Conservation (phyloP, 1,284 basidiomycete genomes). For the Exobasidium cylindrosporum region DNA sequence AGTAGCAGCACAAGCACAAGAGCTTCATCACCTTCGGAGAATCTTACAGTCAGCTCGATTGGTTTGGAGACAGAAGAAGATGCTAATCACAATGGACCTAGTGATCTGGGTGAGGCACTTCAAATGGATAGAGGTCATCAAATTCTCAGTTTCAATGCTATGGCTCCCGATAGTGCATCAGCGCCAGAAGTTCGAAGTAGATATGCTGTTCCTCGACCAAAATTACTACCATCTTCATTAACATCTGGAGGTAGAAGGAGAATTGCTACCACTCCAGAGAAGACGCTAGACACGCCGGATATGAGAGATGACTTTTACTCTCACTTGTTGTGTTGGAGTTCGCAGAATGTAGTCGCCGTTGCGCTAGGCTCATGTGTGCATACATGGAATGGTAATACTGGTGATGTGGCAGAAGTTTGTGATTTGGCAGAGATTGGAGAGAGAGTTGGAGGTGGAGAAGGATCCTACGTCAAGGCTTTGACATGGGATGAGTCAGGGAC, state of each 20-base stretch:
- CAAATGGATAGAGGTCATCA: constrained; percentile 55
- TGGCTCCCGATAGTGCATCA: constrained; percentile 54
- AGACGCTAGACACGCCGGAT: constrained; percentile 90
- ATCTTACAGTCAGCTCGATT: constrained; percentile 1
- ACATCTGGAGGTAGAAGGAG: constrained; percentile 64
- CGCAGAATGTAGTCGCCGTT: constrained; percentile 65
- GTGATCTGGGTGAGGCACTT: constrained; percentile 43
- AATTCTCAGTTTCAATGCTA: constrained; percentile 58
- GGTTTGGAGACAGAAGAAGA: not conserved
- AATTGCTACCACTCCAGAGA: constrained; percentile 78
- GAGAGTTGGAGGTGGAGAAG: constrained; percentile 46
- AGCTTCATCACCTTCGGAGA: constrained; percentile 8
- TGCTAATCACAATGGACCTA: constrained; percentile 16
- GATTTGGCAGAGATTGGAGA: constrained; percentile 43
- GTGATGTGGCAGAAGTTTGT: constrained; percentile 70
- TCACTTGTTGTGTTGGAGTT: constrained; percentile 87
- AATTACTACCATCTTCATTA: constrained; percentile 45
- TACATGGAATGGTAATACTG: constrained; percentile 84
- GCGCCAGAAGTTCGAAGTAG: constrained; percentile 51
- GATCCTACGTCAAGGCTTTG: constrained; percentile 67
- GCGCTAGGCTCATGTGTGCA: constrained; percentile 44
- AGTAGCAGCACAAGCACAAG: constrained; percentile 1
- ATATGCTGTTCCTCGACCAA: constrained; percentile 42
- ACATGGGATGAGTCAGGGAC: constrained; percentile 83
- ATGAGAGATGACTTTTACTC: constrained; percentile 97